These are phyloP conservation scores for Tetrahymena malaccensis DNA, from an alignment of 73 alveolate genomes.

Conservation along the genomic window DNA sequence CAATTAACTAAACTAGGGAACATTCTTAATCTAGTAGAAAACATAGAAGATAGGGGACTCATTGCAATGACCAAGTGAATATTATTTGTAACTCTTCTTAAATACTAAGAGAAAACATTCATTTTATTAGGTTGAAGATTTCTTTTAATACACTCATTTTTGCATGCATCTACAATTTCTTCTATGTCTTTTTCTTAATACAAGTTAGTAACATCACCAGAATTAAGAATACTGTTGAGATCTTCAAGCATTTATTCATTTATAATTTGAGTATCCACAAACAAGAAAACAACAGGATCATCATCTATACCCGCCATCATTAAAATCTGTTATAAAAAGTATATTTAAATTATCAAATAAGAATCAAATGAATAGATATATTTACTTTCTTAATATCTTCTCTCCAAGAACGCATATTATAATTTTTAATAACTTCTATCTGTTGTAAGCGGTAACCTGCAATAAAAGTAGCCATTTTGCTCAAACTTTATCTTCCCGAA, in stretches of 20 bases:
- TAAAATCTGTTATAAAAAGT: not conserved
- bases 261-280: constrained; percentile 71
- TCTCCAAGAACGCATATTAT: constrained; percentile 66
- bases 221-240: constrained; percentile 69
- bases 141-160: constrained; percentile 59
- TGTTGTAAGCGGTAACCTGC: constrained; percentile 52
- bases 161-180: constrained; percentile 65
- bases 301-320: constrained; percentile 67
- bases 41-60: constrained; percentile 94
- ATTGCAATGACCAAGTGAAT: constrained; percentile 91
- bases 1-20: constrained; percentile 98
- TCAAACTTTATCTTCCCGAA: constrained; percentile 67
- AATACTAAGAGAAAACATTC: constrained; percentile 61
- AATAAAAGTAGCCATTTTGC: constrained; percentile 66
- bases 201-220: constrained; percentile 97
- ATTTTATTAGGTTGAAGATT: constrained; percentile 50
- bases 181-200: constrained; percentile 89
- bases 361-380: not conserved
- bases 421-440: constrained; percentile 63
- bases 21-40: constrained; percentile 94
- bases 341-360: not conserved
- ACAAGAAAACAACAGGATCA: constrained; percentile 46
- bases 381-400: constrained; percentile 58
- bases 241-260: constrained; percentile 79
- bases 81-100: constrained; percentile 83